Evolutionary conservation across 805 yeast genomes (phyloP), one percentile per base, ranked within the genome.

Genomic region (Phaffomyces opuntiae): DNA sequence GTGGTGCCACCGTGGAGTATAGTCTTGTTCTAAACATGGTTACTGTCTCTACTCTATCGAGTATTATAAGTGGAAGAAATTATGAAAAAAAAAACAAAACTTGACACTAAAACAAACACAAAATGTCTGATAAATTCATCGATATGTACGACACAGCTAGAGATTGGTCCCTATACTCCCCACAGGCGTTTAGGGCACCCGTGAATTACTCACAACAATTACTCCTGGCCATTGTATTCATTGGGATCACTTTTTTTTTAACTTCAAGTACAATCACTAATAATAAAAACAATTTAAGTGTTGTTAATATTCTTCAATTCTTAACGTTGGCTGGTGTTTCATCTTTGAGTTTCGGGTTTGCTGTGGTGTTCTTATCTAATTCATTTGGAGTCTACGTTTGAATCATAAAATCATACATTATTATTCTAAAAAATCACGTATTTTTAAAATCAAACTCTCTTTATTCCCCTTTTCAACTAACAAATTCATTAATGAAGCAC

Each of bases 331-430:
- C 68, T 3, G 62, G 72, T 17, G 24, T 64, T n/a, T 57, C 69
- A 26, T 57, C 24, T 21, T 21, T 21, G 24, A 21, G 24, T 21
- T 21, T 61, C 41, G 73, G 73, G 4, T 60, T 72, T 44, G 72
- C 72, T 21, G 51, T 66, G 25, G 66, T 74, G 17, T 69, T 69
- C 46, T 47, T 70, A 27, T 61, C 72, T 19, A 62, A 73, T 49
- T 66, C 70, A 8, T 68, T 73, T 37, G 78, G 74, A 32, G 78
- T 74, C 3, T 74, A 74, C 52, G 67, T 72, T 39, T 68, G 38
- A 33, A 33, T 14, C 11, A 33, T 6, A 33, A 33, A 17, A 35
- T 11, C 19, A 35, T 17, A 35, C 21, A 12, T 19, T 11, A 8
- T 36, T 29, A 42, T 21, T 36, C 44, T 19, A 42, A 34, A 27